Conservation (phyloP, 176 grass and related monocot species). For the Miscanthus lutarioriparius region DNA sequence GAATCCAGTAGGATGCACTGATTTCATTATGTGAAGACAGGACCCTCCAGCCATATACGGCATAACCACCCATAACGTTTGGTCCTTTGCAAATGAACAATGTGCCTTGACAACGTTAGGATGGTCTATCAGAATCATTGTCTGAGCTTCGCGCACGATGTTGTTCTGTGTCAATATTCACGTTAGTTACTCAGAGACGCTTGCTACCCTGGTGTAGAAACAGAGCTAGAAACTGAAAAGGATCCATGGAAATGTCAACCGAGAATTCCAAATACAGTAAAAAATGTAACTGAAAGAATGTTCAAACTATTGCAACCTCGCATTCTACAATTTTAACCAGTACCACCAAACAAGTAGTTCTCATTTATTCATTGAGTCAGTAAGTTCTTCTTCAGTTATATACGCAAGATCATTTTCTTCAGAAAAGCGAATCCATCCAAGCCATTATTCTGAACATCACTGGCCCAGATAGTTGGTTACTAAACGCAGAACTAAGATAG, state of each 20-base stretch:
- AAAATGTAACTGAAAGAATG: background rate
- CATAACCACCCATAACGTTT: constrained; percentile 86
- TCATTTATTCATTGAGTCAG: background rate
- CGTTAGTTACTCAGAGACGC: background rate
- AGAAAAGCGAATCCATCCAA: background rate
- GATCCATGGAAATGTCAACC: background rate
- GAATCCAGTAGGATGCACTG: constrained; percentile 71
- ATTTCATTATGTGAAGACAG: constrained; percentile 98
- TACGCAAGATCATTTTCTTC: background rate
- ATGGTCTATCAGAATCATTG: constrained; percentile 90
- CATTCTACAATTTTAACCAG: too few species aligned
- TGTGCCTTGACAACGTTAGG: constrained; percentile 89
- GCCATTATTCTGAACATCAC: background rate
- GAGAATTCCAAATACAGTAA: background rate
- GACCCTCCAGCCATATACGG: constrained; percentile 97
- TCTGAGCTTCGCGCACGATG: constrained; percentile 94
- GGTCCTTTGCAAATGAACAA: constrained; percentile 79
- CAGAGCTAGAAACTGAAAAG: background rate
- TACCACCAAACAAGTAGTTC: background rate
- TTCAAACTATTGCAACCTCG: too few species aligned
- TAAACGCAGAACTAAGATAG: background rate
- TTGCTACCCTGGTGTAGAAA: background rate
- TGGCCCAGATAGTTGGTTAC: background rate
- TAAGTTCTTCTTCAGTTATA: background rate
- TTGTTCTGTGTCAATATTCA: constrained; percentile 55